Base-by-base conservation (phyloP, 2,329 filamentous ascomycete genomes). In the Epichloe uncinata region DNA sequence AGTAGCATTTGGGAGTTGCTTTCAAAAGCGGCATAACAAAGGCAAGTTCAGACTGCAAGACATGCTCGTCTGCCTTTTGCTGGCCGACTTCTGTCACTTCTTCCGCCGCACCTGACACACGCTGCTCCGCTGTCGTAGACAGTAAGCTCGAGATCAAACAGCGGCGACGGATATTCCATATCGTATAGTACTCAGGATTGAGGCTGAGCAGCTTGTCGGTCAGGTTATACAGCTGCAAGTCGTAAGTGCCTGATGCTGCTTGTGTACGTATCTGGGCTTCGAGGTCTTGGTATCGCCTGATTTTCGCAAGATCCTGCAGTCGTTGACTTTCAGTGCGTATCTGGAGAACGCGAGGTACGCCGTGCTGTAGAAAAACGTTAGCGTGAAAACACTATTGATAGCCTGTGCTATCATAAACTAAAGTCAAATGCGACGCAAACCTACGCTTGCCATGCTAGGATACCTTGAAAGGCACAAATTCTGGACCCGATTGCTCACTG, bases 151-250 rank as follows among this genome's bases (percentile, higher is more conserved):
- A 76, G 53, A 70, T 77, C 75, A 83, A 72, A 68, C 78, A 82
- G 61, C 78, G 78, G 60, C 91, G 84, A 62, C 93, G 84, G 70
- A 84, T 78, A 74, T 94, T 93, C 87, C 87, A 94, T 76, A 88
- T 77, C 51, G 87, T 91, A 69, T 93, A 91, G 73, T 89, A 91
- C 67, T 94, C 87, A 22, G 87, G 87, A 65, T 94, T 94, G 60
- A 83, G 77, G 45, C 75, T 76, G 49, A 91, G 74, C 42, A 93
- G 77, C 57, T 78, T 81, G 16, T 84, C 82, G 34, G 55, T 53
- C 55, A 62, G 55, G 13, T 51, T 45, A 13, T 20, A 51, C 41
- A 51, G 45, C 45, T 30, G 38, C 3, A n/a, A 45, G 35, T 20
- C 42, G 40, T 44, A 48, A 4, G 11, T 30, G 11, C 18, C 37